Percentiles rank a stretch among this genome's conserved stretches.
Evolutionary conservation across 179 eudicot genomes (phyloP).

Genomic region (Pouteria campechiana): DNA sequence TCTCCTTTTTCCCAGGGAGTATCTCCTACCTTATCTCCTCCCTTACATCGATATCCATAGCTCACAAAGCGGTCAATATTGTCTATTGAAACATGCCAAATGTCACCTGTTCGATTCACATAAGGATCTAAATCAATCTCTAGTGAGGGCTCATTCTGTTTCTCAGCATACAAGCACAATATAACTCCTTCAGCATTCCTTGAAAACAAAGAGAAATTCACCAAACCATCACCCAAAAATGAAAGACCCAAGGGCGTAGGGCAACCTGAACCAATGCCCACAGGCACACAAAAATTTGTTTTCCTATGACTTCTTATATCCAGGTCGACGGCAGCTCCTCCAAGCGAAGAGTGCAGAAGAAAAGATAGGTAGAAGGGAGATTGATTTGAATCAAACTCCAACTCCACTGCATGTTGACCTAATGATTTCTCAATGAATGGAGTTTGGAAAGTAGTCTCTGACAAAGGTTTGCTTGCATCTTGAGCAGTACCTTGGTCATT

Average conservation of each 20-base stretch:
- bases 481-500: conserved; percentile 23
- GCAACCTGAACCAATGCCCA: conserved; percentile 70
- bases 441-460: conserved; percentile 27
- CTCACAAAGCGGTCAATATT: conserved; percentile 35
- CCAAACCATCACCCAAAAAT: conserved; percentile 40
- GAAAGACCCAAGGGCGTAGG: conserved; percentile 76
- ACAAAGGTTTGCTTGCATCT: conserved; percentile 14
- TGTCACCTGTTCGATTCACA: conserved; percentile 82
- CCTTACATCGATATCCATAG: conserved; percentile 76
- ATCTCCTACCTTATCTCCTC: conserved; percentile 8
- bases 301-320: conserved; percentile 49
- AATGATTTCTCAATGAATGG: conserved; percentile 30
- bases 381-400: conserved; percentile 52
- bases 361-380: conserved; percentile 81
- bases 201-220: conserved; percentile 74
- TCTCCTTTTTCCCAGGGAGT: conserved; percentile 15
- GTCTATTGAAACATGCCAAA: conserved; percentile 78
- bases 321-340: conserved; percentile 14
- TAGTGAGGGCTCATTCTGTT: conserved; percentile 40
- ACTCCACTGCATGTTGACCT: conserved; percentile 37
- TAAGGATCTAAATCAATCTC: conserved; percentile 91
- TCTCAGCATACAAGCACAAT: conserved; percentile 61
- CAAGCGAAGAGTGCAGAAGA: conserved; percentile 22
- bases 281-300: conserved; percentile 61
- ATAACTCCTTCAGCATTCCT: conserved; percentile 46